Evolutionary conservation across 768 basidiomycete species (phyloP).

Genomic region (Hericium rajendrae): DNA sequence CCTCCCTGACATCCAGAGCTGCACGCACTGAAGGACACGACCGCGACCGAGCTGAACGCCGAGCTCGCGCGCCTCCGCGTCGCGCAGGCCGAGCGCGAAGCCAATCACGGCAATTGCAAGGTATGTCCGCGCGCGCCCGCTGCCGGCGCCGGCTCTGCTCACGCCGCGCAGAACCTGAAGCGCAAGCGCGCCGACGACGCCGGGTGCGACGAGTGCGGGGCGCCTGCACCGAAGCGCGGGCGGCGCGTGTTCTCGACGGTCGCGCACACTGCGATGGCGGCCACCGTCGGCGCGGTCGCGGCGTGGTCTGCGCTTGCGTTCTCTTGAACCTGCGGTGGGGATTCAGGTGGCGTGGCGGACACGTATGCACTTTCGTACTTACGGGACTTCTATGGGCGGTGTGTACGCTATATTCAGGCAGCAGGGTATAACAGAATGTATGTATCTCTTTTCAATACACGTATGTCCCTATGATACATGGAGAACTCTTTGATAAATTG

Average conservation of each 20-base stretch:
- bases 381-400: not conserved
- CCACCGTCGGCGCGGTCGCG: conserved; percentile 58
- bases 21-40: conserved; percentile 28
- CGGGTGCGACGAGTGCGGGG: conserved; percentile 6
- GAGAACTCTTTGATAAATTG: too few species aligned
- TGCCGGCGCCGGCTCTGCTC: conserved; percentile 10
- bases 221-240: conserved; percentile 19
- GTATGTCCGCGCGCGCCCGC: conserved; percentile 9
- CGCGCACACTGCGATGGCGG: conserved; percentile 50
- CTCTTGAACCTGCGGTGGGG: conserved; percentile 24
- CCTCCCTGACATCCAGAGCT: conserved; percentile 27
- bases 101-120: conserved; percentile 19
- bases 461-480: not conserved
- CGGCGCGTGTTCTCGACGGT: conserved; percentile 36
- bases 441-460: not conserved
- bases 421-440: not conserved
- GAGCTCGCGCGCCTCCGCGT: conserved; percentile 22
- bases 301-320: conserved; percentile 71
- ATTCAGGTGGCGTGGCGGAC: not conserved
- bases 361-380: not conserved
- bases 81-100: conserved; percentile 20
- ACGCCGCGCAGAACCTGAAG: conserved; percentile 33
- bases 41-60: not conserved
- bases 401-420: not conserved
- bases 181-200: conserved; percentile 44